Evolutionary conservation across 768 basidiomycete genomes (phyloP).

Genomic region (Termitomyces sp.): DNA sequence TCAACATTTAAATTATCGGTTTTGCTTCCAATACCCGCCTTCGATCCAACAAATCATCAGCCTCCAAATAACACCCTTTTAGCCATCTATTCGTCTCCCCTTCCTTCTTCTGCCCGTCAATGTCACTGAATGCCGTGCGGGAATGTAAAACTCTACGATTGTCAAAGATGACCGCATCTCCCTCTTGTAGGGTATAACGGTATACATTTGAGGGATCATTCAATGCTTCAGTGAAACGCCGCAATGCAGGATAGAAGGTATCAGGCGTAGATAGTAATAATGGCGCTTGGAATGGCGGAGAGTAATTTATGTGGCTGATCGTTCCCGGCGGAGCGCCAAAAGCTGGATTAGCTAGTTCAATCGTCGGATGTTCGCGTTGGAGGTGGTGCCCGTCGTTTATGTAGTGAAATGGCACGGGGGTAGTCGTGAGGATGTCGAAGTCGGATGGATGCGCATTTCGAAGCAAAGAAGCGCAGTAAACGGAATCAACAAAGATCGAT

Average conservation of each 20-base stretch:
- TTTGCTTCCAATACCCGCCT: slow-evolving; percentile 43
- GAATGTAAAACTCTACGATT: slow-evolving; percentile 89
- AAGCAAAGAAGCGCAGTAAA: slow-evolving; percentile 55
- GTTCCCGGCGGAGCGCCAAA: slow-evolving; percentile 13
- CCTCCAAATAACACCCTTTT: slow-evolving; percentile 82
- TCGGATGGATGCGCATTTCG: slow-evolving; percentile 37
- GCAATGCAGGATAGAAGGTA: slow-evolving; percentile 58
- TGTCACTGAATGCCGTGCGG: slow-evolving; percentile 64
- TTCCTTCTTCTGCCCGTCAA: slow-evolving; percentile 26
- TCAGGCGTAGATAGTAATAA: slow-evolving; percentile 47
- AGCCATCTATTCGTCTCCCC: slow-evolving; percentile 73
- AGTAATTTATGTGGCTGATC: slow-evolving; percentile 79
- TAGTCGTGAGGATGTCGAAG: slow-evolving; percentile 53
- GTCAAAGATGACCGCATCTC: slow-evolving; percentile 87
- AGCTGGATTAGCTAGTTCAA: slow-evolving; percentile 44
- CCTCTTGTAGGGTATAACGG: slow-evolving; percentile 67
- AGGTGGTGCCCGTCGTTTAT: slow-evolving; percentile 86
- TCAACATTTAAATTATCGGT: not conserved
- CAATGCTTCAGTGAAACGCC: slow-evolving; percentile 51
- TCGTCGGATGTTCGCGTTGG: slow-evolving; percentile 64
- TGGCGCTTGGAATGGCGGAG: slow-evolving; percentile 92
- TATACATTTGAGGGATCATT: slow-evolving; percentile 46
- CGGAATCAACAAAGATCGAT: slow-evolving; percentile 83
- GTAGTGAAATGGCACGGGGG: slow-evolving; percentile 84
- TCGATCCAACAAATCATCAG: slow-evolving; percentile 56